phyloP scores from a whole-genome alignment of 2,329 filamentous ascomycete species.

The Phialophora chinensis region DNA sequence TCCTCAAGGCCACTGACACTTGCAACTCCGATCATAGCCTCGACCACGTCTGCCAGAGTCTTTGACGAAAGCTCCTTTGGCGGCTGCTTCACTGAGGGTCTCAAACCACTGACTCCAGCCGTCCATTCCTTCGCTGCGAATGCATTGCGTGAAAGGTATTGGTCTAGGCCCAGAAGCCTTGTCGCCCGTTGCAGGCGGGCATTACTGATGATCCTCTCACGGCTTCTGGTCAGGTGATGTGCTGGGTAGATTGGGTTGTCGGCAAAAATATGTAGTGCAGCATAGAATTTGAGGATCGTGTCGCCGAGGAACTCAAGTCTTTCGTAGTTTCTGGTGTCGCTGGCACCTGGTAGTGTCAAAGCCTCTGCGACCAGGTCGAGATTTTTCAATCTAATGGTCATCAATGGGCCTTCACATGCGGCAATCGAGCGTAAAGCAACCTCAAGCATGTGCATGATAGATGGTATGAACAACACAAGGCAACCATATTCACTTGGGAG shows the following conservation, averaged over 20 bases:
- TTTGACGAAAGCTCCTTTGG: conserved; percentile 69
- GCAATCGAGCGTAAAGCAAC: conserved; percentile 27
- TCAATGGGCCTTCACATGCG: conserved; percentile 29
- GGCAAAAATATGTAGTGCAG: conserved; percentile 69
- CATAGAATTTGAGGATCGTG: conserved; percentile 75
- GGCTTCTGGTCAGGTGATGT: conserved; percentile 71
- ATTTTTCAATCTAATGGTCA: conserved; percentile 19
- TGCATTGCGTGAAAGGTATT: conserved; percentile 70
- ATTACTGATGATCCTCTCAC: conserved; percentile 76
- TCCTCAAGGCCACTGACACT: conserved; percentile 67
- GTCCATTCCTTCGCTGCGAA: conserved; percentile 78
- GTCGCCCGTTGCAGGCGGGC: conserved; percentile 71
- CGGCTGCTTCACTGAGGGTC: conserved; percentile 8
- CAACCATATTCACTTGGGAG: conserved; percentile 31
- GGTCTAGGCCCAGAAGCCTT: conserved; percentile 67
- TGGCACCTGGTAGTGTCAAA: conserved; percentile 23
- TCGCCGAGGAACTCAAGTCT: conserved; percentile 88
- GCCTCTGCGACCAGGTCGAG: conserved; percentile 28
- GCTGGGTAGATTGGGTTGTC: conserved; percentile 73
- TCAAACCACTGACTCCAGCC: conserved; percentile 51
- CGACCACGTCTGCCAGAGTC: conserved; percentile 83
- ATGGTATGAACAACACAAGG: conserved; percentile 34
- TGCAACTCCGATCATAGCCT: conserved; percentile 79
- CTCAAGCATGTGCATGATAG: conserved; percentile 37
- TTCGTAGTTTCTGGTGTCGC: conserved; percentile 68